Evolutionary conservation across 192 early-diverging fungal genomes (phyloP), one percentile per base, ranked within the genome.

Genomic region (Mortierella alpina): DNA sequence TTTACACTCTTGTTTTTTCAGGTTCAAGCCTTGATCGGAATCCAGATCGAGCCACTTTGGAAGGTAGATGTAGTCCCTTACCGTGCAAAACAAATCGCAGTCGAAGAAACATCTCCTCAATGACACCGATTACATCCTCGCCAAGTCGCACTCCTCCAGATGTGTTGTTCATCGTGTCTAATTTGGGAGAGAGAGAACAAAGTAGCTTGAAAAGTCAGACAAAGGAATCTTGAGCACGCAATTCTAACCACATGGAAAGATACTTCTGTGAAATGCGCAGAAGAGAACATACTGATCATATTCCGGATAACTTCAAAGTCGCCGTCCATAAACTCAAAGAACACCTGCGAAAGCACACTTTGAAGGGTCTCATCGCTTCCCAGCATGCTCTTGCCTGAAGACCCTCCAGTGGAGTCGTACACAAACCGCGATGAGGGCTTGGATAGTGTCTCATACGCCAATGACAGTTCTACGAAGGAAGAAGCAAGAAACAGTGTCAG

Each of bases 321-420:
- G 49, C 88, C 88, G 63, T 89, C 88, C 83, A 89, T 82, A 59
- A 89, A 87, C 69, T 89, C 88, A 44, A 86, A 82, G 58, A 89
- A 89, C 50, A 86, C 87, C 46, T 88, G 87, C 47, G 86, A 86
- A 52, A 88, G 81, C 17, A 86, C 87, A 52, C 84, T 74, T 39
- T 88, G 87, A 44, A 88, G 67, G 20, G 87, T 88, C 42, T 88
- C 87, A 31, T 86, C 85, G 13, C 77, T 69, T 12, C 72, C 72
- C 7, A 85, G 63, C 64, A 83, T 80, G 55, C 67, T 82, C 20
- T 57, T 73, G 15, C 84, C 72, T 31, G 88, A 81, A 14, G 77
- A 61, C 7, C 77, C 77, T 23, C 77, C 77, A 18, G 77, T 80
- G 51, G 87, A 68, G 65, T 89, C 88, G 65, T 89, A 89, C n/a